These are phyloP conservation scores for Durusdinium trenchii DNA, from an alignment of 73 alveolate species.

Conservation along the genomic window DNA sequence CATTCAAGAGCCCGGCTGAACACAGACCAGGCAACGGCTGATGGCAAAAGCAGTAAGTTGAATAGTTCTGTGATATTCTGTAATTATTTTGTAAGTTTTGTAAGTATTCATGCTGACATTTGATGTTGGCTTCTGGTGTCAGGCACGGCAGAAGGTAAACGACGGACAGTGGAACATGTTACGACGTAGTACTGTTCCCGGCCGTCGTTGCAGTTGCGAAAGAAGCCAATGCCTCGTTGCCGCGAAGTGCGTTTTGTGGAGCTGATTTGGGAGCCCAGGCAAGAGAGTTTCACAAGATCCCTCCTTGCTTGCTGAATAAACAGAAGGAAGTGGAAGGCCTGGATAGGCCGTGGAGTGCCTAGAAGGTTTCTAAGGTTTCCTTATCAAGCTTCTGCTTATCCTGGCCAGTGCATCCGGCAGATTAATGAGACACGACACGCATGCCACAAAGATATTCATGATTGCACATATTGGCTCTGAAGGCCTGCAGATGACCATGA, in stretches of 20 bases:
- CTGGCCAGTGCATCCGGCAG: no score
- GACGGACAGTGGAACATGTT: background rate
- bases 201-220: background rate
- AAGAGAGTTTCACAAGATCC: background rate
- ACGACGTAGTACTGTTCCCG: background rate
- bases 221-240: background rate
- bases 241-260: slow-evolving; percentile 6
- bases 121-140: background rate
- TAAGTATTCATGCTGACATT: no score
- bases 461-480: no score
- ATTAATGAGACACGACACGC: no score
- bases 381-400: no score
- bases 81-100: background rate
- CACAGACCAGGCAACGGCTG: background rate
- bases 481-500: slow-evolving; percentile 12
- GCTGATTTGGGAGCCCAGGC: slow-evolving; percentile 72
- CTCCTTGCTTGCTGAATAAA: background rate
- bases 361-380: background rate
- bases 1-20: slow-evolving; percentile 52
- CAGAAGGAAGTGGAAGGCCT: background rate
- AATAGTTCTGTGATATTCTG: background rate
- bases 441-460: no score
- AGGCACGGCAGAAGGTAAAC: background rate
- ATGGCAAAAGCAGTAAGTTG: background rate
- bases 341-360: background rate